Evolutionary conservation across 371 early-diverging fungal species (phyloP).

Genomic region (Smittium mucronatum): DNA sequence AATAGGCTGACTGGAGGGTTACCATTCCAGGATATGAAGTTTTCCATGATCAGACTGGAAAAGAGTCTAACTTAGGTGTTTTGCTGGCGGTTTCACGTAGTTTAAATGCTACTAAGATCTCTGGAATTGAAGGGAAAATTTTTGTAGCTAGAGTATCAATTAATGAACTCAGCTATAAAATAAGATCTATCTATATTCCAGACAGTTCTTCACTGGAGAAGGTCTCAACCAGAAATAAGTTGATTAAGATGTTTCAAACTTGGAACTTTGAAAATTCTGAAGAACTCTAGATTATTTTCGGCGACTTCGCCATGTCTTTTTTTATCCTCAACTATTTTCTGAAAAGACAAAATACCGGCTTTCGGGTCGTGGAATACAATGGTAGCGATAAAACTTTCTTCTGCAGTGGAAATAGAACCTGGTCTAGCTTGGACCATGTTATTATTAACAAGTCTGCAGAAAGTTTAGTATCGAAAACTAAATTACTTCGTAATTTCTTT

Average conservation of each 20-base stretch:
- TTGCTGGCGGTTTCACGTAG: background rate
- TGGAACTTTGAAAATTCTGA: background rate
- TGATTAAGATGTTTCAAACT: background rate
- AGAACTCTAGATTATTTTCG: background rate
- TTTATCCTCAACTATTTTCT: background rate
- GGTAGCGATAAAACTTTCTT: background rate
- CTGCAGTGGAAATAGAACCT: background rate
- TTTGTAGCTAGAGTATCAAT: background rate
- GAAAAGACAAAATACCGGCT: background rate
- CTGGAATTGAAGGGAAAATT: background rate
- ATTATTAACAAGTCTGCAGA: background rate
- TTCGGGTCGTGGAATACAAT: background rate
- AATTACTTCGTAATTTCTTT: background rate
- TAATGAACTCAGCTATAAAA: background rate
- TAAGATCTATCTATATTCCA: background rate
- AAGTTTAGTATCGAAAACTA: background rate
- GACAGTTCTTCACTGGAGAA: background rate
- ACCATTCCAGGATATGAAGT: background rate
- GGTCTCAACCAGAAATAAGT: background rate
- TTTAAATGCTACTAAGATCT: background rate
- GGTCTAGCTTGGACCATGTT: background rate
- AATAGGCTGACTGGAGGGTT: background rate
- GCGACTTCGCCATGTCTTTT: background rate
- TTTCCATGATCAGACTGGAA: background rate
- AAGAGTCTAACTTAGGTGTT: background rate